Evolutionary conservation across 257 asterid species (phyloP).

Genomic region (Catharanthus roseus): DNA sequence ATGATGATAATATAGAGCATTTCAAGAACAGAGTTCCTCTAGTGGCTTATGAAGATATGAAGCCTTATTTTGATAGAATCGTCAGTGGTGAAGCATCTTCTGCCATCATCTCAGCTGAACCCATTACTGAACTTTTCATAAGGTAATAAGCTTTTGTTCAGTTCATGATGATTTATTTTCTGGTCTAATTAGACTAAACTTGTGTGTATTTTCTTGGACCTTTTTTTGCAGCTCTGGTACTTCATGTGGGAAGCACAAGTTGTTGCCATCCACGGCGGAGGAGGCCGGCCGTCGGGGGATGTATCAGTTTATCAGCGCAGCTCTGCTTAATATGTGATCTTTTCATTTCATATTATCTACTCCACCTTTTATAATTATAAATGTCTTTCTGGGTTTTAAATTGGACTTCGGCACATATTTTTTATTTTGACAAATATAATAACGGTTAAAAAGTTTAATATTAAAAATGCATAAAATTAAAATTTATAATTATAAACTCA

Average conservation of each 20-base stretch:
- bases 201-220: neutral
- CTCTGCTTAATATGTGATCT: neutral
- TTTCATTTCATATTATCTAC: too few species aligned
- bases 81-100: constrained; percentile 5
- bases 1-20: neutral
- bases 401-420: too few species aligned
- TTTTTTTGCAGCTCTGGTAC: constrained; percentile 15
- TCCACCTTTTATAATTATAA: neutral
- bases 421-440: too few species aligned
- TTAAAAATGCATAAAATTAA: too few species aligned
- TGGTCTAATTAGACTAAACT: neutral
- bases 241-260: constrained; percentile 13
- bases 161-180: neutral
- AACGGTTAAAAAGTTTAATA: too few species aligned
- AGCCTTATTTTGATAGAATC: constrained; percentile 8
- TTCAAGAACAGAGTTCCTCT: constrained; percentile 17
- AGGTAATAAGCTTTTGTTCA: neutral
- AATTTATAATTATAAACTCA: too few species aligned
- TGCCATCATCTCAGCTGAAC: neutral
- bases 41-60: constrained; percentile 9
- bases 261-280: constrained; percentile 7
- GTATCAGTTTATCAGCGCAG: neutral
- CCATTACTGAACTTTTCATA: neutral
- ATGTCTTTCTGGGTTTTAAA: too few species aligned
- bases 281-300: neutral